Conservation (phyloP, 306 rosid genomes). For the Oxytropis ochrocephala region DNA sequence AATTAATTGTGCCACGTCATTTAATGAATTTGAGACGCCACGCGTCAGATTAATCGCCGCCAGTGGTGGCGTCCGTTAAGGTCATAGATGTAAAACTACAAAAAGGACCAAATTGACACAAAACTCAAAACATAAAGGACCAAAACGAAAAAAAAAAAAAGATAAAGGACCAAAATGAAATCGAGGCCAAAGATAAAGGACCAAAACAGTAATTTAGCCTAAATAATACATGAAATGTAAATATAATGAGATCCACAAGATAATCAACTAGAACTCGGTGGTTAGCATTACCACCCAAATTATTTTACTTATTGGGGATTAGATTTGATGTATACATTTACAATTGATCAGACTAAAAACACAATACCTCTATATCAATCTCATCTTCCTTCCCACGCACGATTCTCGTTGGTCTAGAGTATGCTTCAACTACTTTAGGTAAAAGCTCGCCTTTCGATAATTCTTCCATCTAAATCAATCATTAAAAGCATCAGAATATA, state of each 20-base stretch:
- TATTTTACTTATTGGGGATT: not conserved
- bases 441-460: slow-evolving; percentile 58
- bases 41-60: too few relatives aligned
- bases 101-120: too few relatives aligned
- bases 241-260: not conserved
- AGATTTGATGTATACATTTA: not conserved
- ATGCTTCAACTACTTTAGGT: slow-evolving; percentile 81
- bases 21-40: too few relatives aligned
- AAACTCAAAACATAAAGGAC: too few relatives aligned
- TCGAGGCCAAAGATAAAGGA: too few relatives aligned
- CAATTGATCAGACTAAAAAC: not conserved
- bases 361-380: slow-evolving; percentile 45
- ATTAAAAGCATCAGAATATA: slow-evolving; percentile 18
- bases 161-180: too few relatives aligned
- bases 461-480: slow-evolving; percentile 69
- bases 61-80: too few relatives aligned
- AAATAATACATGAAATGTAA: too few relatives aligned
- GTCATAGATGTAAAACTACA: too few relatives aligned
- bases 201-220: too few relatives aligned
- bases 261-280: not conserved
- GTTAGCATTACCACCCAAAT: not conserved
- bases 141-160: too few relatives aligned
- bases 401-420: slow-evolving; percentile 92
- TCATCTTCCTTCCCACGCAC: slow-evolving; percentile 76
- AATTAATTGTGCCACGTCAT: too few relatives aligned